Conservation (phyloP, 202 grass and related monocot species). For the Dendrocalamus latiflorus region DNA sequence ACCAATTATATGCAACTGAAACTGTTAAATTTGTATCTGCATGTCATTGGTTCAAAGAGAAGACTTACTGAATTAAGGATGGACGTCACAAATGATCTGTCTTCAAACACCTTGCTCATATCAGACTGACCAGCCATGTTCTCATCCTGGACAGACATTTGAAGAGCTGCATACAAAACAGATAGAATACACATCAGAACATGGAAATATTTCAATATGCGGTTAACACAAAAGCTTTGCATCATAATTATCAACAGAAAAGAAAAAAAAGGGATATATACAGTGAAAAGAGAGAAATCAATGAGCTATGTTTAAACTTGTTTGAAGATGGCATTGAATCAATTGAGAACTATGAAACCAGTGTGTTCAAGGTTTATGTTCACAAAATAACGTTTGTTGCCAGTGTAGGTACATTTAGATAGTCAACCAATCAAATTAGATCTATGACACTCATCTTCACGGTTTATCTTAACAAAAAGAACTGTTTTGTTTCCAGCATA, state of each 20-base stretch:
- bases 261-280: background rate
- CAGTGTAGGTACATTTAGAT: background rate
- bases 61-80: slow-evolving; percentile 78
- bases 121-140: slow-evolving; percentile 54
- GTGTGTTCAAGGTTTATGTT: background rate
- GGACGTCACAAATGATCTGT: slow-evolving; percentile 91
- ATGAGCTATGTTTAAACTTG: background rate
- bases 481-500: background rate
- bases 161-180: slow-evolving; percentile 52
- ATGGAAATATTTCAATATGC: background rate
- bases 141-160: slow-evolving; percentile 88
- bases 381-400: background rate
- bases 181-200: slow-evolving; percentile 6
- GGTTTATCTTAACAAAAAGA: background rate
- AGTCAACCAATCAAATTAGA: background rate
- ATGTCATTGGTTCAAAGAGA: background rate
- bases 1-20: slow-evolving; percentile 1
- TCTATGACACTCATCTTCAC: background rate
- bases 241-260: background rate
- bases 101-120: slow-evolving; percentile 86
- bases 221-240: background rate
- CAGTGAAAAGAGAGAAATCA: background rate
- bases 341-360: background rate
- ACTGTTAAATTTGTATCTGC: background rate
- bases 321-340: background rate